phyloP scores from a whole-genome alignment of 2,329 filamentous ascomycete species.

The Verticillium albo-atrum region DNA sequence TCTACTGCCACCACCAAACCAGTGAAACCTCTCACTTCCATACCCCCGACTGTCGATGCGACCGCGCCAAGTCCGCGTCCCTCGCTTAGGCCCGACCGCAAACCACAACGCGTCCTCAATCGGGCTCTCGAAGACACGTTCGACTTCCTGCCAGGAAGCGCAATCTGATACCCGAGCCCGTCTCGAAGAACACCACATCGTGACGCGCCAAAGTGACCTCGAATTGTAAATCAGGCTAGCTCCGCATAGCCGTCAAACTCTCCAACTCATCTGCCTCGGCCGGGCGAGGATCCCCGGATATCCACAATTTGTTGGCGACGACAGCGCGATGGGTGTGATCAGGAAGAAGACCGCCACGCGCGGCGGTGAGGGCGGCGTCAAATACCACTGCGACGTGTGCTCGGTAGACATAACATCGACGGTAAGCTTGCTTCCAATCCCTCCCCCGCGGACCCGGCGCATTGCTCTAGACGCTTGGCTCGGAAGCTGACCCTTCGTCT shows the following conservation, averaged over 20 bases:
- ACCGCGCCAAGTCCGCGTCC: not conserved
- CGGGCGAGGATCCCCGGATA: not conserved
- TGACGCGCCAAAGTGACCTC: not conserved
- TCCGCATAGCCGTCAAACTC: not conserved
- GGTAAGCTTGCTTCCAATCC: constrained; percentile 49
- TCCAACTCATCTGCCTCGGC: not conserved
- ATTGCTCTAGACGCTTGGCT: not conserved
- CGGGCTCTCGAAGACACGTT: not conserved
- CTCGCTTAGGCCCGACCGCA: not conserved
- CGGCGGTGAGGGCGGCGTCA: constrained; percentile 82
- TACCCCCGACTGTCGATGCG: not conserved
- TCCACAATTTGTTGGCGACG: not conserved
- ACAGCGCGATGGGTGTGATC: constrained; percentile 77
- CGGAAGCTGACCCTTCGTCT: constrained; percentile 10
- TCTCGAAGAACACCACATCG: not conserved
- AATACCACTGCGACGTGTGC: constrained; percentile 97
- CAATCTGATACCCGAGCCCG: not conserved
- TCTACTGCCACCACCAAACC: not conserved
- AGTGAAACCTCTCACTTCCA: not conserved
- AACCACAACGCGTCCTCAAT: not conserved
- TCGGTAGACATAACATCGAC: constrained; percentile 96
- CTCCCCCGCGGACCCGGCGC: not conserved
- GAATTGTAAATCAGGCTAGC: not conserved
- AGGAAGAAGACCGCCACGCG: constrained; percentile 88
- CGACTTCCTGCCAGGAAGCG: not conserved